Percentiles rank a stretch among this genome's conserved stretches.
These are phyloP conservation scores for Fusarium sp. DNA, from an alignment of 2,329 filamentous ascomycete species.

Conservation along the genomic window DNA sequence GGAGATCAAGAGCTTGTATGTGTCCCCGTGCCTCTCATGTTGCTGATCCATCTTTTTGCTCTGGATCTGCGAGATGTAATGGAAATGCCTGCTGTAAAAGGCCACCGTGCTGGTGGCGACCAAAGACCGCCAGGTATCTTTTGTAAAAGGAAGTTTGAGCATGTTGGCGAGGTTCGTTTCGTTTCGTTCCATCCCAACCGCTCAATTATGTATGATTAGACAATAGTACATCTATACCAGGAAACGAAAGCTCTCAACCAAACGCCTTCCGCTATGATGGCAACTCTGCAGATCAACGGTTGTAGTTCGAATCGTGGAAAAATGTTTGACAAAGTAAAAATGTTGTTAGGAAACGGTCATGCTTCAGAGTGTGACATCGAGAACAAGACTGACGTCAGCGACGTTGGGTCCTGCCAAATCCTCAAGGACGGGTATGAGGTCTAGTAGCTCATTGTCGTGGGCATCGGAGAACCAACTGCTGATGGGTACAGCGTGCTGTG, in stretches of 20 bases:
- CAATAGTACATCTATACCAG: slow-evolving; percentile 62
- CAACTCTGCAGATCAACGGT: slow-evolving; percentile 52
- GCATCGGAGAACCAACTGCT: slow-evolving; percentile 99
- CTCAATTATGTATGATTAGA: slow-evolving; percentile 63
- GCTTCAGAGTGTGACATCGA: slow-evolving; percentile 84
- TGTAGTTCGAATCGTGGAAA: slow-evolving; percentile 48
- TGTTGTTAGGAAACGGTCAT: slow-evolving; percentile 46
- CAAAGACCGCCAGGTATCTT: slow-evolving; percentile 38
- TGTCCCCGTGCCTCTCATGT: slow-evolving; percentile 40
- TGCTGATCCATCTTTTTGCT: slow-evolving; percentile 46
- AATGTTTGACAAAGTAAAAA: slow-evolving; percentile 47
- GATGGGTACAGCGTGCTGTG: slow-evolving; percentile 97
- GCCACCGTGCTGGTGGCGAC: slow-evolving; percentile 28
- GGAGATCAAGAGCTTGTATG: slow-evolving; percentile 39
- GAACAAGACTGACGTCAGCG: slow-evolving; percentile 94
- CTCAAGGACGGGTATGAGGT: slow-evolving; percentile 97
- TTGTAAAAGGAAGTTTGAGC: slow-evolving; percentile 39
- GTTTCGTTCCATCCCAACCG: slow-evolving; percentile 38
- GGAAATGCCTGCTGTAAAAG: slow-evolving; percentile 45
- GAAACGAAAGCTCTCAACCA: slow-evolving; percentile 60
- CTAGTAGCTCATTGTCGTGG: slow-evolving; percentile 97
- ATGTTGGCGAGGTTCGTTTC: slow-evolving; percentile 38
- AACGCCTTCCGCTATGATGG: slow-evolving; percentile 68
- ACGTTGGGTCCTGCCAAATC: slow-evolving; percentile 91
- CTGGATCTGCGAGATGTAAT: slow-evolving; percentile 50